Base-by-base conservation (phyloP, 345 rosid genomes). In the Eucalyptus curtisii region DNA sequence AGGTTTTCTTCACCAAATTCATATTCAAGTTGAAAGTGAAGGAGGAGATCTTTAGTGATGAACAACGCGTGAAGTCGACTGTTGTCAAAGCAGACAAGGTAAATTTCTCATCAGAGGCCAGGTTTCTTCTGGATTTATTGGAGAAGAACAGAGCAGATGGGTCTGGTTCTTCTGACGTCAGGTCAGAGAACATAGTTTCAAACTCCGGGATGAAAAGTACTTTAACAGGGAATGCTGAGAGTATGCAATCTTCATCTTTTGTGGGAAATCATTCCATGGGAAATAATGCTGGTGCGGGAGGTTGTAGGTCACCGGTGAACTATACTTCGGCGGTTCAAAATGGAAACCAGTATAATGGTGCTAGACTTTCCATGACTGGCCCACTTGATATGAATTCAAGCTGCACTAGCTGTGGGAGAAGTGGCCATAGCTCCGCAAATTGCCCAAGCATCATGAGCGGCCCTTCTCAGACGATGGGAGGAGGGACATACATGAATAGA, bases 31-130 rank as follows among this genome's bases (percentile, higher is more conserved):
- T 98, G 92, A 98, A 97, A 92, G 93, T 98, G 47, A 97, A 97
- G 92, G 99, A 98, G 91, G 99, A 98, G 91, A 95, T 93, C 3
- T 96, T 91, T 87, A 94, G 96, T 57, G 98, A 98, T 86, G 99
- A 98, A 90, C 96, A 94, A 92, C 97, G 99, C 12, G 96, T 98
- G 89, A 98, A 95, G 91, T 95, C 96, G 55, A 96, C 96, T 13
- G 95, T 95, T 79, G 94, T 95, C 89, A 97, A 93, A 92, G 97
- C 94, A 49, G 99, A 96, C 25, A 96, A 92, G 91, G 91, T 96
- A 49, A 92, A 94, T 84, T 92, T 93, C 91, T 88, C 93, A 44
- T 94, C 95, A 30, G 95, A 95, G 85, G 90, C 99, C 55, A 93
- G 94, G 92, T 93, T 80, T 90, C 93, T 96, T 91, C 89, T 96